phyloP scores from a whole-genome alignment of 2,329 filamentous ascomycete species.

The Aquanectria penicillioides region DNA sequence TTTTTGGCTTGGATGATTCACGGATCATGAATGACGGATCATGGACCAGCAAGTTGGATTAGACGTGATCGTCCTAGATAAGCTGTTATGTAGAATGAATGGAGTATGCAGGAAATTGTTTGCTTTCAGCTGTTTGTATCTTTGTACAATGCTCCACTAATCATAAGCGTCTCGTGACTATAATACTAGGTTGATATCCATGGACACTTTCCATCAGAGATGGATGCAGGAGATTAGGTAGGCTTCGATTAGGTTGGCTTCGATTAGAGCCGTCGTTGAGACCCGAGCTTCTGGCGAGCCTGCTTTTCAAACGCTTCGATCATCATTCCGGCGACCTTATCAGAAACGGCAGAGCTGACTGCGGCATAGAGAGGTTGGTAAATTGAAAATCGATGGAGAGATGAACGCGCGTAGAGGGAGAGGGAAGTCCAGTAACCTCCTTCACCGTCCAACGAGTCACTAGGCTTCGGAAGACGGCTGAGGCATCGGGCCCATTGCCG shows the following conservation, averaged over 20 bases:
- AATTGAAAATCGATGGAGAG: conserved; percentile 86
- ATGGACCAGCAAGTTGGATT: conserved; percentile 38
- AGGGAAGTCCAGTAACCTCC: conserved; percentile 47
- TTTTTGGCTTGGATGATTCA: conserved; percentile 27
- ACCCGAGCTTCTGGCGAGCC: conserved; percentile 62
- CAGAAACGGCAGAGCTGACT: conserved; percentile 82
- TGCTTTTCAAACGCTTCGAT: conserved; percentile 91
- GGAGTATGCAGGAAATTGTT: conserved; percentile 32
- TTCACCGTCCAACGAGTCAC: conserved; percentile 75
- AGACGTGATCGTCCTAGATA: conserved; percentile 39
- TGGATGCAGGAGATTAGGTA: no score
- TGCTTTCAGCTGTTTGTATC: conserved; percentile 11
- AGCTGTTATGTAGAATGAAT: conserved; percentile 38
- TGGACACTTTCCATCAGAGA: no score
- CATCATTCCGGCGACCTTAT: conserved; percentile 88
- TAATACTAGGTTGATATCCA: no score
- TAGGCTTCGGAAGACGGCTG: conserved; percentile 72
- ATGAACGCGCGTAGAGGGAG: conserved; percentile 72
- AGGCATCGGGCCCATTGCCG: conserved; percentile 51
- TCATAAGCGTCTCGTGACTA: not conserved
- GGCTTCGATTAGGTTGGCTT: no score
- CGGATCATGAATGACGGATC: conserved; percentile 26
- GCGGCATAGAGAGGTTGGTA: conserved; percentile 85
- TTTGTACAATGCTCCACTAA: not conserved
- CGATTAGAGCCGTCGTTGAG: conserved; percentile 26